phyloP scores from a whole-genome alignment of 2,329 filamentous ascomycete genomes.

The Fusarium denticulatum region DNA sequence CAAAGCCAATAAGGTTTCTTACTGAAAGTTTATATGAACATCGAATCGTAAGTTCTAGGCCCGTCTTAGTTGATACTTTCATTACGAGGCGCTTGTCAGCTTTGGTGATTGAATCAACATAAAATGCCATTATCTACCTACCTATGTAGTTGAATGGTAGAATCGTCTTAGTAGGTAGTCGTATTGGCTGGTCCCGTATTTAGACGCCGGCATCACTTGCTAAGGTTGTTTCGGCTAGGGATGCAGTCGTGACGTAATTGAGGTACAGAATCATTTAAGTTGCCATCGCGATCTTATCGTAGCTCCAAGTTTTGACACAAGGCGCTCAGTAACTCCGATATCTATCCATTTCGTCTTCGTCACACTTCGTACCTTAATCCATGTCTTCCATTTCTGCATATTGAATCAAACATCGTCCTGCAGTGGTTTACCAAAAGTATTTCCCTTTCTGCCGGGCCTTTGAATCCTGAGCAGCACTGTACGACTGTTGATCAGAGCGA shows the following conservation, averaged over 20 bases:
- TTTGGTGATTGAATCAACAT: not conserved
- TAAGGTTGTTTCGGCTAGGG: slow-evolving; percentile 50
- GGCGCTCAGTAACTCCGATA: not conserved
- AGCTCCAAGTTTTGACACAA: not conserved
- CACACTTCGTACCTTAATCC: not conserved
- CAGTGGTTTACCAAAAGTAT: slow-evolving; percentile 34
- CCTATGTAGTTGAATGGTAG: not conserved
- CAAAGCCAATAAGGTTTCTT: not conserved
- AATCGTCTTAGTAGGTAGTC: not conserved
- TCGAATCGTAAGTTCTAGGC: not conserved
- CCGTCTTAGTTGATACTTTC: too few relatives aligned
- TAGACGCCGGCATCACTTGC: slow-evolving; percentile 49
- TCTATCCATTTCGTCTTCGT: not conserved
- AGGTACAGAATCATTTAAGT: not conserved
- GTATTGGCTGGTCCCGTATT: not conserved
- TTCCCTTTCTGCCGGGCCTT: not conserved
- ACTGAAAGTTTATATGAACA: not conserved
- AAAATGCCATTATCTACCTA: not conserved
- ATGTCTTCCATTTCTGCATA: not conserved
- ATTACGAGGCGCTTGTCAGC: not conserved
- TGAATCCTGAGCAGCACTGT: slow-evolving; percentile 8
- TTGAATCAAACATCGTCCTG: not conserved
- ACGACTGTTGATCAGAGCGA: slow-evolving; percentile 1
- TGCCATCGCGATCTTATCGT: not conserved
- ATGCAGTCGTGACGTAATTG: not conserved